Percentiles rank a stretch among this genome's conserved stretches.
These are phyloP conservation scores for Lactarius hatsudake DNA, from an alignment of 768 basidiomycete species.

Conservation along the genomic window DNA sequence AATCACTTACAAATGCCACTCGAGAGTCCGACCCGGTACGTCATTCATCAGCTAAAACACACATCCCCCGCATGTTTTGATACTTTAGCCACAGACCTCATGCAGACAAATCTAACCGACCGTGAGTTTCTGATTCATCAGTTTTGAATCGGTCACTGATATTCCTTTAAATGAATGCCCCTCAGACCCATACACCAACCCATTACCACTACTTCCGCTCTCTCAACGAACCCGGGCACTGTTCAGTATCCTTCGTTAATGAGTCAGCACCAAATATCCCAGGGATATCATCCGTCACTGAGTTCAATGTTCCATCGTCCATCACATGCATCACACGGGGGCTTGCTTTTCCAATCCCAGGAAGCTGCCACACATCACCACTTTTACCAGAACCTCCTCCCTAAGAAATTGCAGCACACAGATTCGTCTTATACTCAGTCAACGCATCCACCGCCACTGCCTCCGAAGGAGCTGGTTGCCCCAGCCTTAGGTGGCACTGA, in stretches of 20 bases:
- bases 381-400: constrained; percentile 24
- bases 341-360: constrained; percentile 25
- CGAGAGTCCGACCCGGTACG: constrained; percentile 51
- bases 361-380: constrained; percentile 27
- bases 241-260: constrained; percentile 70
- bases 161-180: not conserved
- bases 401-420: constrained; percentile 21
- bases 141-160: not conserved
- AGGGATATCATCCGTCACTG: constrained; percentile 77
- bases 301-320: constrained; percentile 61
- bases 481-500: constrained; percentile 36
- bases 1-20: constrained; percentile 47
- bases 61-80: constrained; percentile 27
- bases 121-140: constrained; percentile 25
- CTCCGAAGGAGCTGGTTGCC: constrained; percentile 32
- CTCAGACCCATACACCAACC: constrained; percentile 39
- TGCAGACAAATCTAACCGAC: constrained; percentile 26
- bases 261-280: constrained; percentile 73
- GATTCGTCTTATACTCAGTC: not conserved
- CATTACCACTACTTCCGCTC: constrained; percentile 69
- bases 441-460: constrained; percentile 33
- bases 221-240: constrained; percentile 47
- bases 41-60: constrained; percentile 1
- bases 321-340: constrained; percentile 23
- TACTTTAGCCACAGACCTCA: constrained; percentile 48